Evolutionary conservation across 78 protist genomes (phyloP), one percentile per base, ranked within the genome.

Genomic region (Polysphondylium violaceum): DNA sequence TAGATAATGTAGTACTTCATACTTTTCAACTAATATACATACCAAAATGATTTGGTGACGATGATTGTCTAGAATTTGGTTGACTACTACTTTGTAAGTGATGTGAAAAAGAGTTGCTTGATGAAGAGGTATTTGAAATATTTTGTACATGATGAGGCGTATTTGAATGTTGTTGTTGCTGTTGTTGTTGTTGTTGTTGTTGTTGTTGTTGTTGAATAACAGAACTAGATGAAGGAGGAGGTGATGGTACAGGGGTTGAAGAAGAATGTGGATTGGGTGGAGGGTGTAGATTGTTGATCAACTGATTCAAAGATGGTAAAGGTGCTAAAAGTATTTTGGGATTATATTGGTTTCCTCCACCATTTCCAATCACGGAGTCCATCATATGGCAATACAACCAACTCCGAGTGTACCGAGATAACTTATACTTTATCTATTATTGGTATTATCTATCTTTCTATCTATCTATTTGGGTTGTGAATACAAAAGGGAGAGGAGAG

Each of bases 161-260:
- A 17, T 33, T 31, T 5, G 16, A 14, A n/a, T 65, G 74, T 31
- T 16, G 53, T 36, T 65, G 74, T 0, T 36, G 74, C 6, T 36
- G 74, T 0, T 3, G 50, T 40, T 64, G 73, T 2, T 64, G 73
- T 23, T 61, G 69, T 7, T 61, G 69, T 23, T 61, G 69, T 47
- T 61, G 43, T 33, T 63, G 74, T 4, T 65, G 51, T 31, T 65
- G 74, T 21, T 65, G 74, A 11, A 1, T 61, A 38, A 38, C 31
- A 31, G 68, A 6, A 31, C 16, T 27, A 29, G 27, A 29, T 59
- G 65, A 6, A n/a, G 3, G 2, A 31, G 68, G 6, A 31, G 38
- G 1, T 60, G 31, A n/a, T 60, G 68, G 2, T 60, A 19, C 16
- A 31, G 68, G 3, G 6, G 51, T 12, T 64, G 50, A 36, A 21